phyloP scores from a whole-genome alignment of 305 asterid genomes.

The Nicotiana rustica region DNA sequence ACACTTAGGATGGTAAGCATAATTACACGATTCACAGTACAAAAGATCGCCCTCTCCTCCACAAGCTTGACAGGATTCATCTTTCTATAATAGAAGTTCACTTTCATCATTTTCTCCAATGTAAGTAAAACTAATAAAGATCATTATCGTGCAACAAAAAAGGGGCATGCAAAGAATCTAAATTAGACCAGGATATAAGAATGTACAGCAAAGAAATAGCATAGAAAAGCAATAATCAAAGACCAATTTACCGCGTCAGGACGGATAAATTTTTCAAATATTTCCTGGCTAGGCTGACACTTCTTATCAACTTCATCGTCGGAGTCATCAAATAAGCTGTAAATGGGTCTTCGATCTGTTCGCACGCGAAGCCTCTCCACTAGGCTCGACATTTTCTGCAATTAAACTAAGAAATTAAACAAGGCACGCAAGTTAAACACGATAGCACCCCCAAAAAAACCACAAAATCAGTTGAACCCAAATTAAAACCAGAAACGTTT shows the following conservation, averaged over 20 bases:
- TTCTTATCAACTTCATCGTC: constrained; percentile 77
- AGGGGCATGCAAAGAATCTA: neutral
- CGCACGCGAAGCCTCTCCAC: constrained; percentile 95
- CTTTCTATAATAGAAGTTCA: constrained; percentile 57
- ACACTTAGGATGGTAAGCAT: constrained; percentile 86
- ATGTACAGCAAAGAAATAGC: neutral
- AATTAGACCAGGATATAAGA: neutral
- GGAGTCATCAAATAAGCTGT: constrained; percentile 78
- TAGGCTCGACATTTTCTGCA: constrained; percentile 72
- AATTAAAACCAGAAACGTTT: neutral
- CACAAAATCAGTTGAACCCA: constrained; percentile 16
- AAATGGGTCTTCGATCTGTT: constrained; percentile 82
- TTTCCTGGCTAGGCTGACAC: constrained; percentile 55
- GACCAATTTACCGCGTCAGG: constrained; percentile 64
- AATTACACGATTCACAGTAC: constrained; percentile 86
- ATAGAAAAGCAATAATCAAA: neutral
- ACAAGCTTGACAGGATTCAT: constrained; percentile 83
- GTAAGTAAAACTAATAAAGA: constrained; percentile 17
- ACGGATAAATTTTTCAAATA: constrained; percentile 64
- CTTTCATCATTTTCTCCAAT: constrained; percentile 28
- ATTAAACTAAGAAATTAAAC: neutral
- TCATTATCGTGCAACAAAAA: constrained; percentile 14
- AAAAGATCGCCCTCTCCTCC: constrained; percentile 70
- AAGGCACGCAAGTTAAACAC: constrained; percentile 12
- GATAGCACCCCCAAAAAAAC: neutral